Base-by-base conservation (phyloP, 192 early-diverging fungal species). In the Backusella macrospora region DNA sequence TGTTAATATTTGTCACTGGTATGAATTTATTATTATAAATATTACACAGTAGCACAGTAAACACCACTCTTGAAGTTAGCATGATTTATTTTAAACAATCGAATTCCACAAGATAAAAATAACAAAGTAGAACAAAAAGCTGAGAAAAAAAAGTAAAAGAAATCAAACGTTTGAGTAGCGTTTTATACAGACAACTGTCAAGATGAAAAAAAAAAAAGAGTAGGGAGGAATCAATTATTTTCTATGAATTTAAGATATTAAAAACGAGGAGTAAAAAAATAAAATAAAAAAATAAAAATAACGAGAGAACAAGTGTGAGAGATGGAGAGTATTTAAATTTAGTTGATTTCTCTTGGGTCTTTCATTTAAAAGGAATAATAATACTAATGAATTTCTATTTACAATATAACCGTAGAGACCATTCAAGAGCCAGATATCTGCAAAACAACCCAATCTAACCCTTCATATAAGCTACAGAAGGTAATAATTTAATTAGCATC, bases 371-470 rank as follows among this genome's bases (percentile, higher is more conserved):
- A 1, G 29, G 29, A 34, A 34, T 34, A 34, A 34, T 34, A 52
- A 52, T 21, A n/a, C 18, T 4, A 52, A 52, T 52, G 21, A 52
- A 52, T 6, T 23, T 52, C 49, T 52, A 52, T 52, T 52, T 52
- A 52, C 49, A 52, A 52, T 21, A 18, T 8, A 9, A 52, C 49
- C 9, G 8, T 21, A 16, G n/a, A 6, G 15, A 16, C 47, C 52
- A n/a, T 59, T 59, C 21, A 59, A 59, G 52, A 59, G 10, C 52
- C 52, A 59, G 75, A 62, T 18, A 87, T 86, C 73, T 85, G 86
- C 8, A 82, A 67, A 15, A 88, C 87, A 62, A 88, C 85, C 87
- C 87, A 88, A 73, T 88, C 87, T 67, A 88, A 64, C 18, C 87
- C 87, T 49, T 88, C 84, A 69, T 83, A 88, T 42, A 88, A 38